Percentiles rank a stretch among this genome's conserved stretches.
Evolutionary conservation across 108 stramenopile genomes (phyloP).

Genomic region (Licmophora abbreviata): DNA sequence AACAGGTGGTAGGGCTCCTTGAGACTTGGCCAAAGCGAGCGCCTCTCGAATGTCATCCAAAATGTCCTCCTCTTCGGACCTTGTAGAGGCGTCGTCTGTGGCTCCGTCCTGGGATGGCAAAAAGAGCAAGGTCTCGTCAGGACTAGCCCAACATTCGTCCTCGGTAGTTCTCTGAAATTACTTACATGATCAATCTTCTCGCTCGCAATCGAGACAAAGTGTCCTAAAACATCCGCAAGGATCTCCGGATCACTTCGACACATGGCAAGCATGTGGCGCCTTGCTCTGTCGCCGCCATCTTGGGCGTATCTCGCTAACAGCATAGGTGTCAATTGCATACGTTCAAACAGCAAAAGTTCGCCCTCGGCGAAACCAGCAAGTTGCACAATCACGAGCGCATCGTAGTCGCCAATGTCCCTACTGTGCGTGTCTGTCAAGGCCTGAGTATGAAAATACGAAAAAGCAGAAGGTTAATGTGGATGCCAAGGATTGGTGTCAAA

Average conservation of each 20-base stretch:
- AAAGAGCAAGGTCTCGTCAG: background rate
- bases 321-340: slow-evolving; percentile 74
- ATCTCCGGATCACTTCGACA: slow-evolving; percentile 76
- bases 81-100: slow-evolving; percentile 2
- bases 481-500: background rate
- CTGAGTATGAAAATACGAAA: too few species aligned
- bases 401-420: slow-evolving; percentile 72
- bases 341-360: slow-evolving; percentile 70
- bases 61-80: slow-evolving; percentile 23
- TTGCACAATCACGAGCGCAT: slow-evolving; percentile 80
- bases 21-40: slow-evolving; percentile 48
- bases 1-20: slow-evolving; percentile 66
- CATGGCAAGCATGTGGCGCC: slow-evolving; percentile 80
- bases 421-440: slow-evolving; percentile 43
- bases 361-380: slow-evolving; percentile 70
- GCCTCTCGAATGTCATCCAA: slow-evolving; percentile 78
- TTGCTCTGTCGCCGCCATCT: slow-evolving; percentile 60
- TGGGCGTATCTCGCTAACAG: slow-evolving; percentile 68
- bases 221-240: slow-evolving; percentile 68
- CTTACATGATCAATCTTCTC: slow-evolving; percentile 17
- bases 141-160: background rate
- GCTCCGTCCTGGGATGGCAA: background rate
- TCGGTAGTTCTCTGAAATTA: too few species aligned
- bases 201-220: slow-evolving; percentile 65
- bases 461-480: background rate